A percentile compares a stretch with the other conserved stretches of the same genome.
phyloP scores from a whole-genome alignment of 2,329 filamentous ascomycete genomes.

The Phyllosticta citribraziliensis region DNA sequence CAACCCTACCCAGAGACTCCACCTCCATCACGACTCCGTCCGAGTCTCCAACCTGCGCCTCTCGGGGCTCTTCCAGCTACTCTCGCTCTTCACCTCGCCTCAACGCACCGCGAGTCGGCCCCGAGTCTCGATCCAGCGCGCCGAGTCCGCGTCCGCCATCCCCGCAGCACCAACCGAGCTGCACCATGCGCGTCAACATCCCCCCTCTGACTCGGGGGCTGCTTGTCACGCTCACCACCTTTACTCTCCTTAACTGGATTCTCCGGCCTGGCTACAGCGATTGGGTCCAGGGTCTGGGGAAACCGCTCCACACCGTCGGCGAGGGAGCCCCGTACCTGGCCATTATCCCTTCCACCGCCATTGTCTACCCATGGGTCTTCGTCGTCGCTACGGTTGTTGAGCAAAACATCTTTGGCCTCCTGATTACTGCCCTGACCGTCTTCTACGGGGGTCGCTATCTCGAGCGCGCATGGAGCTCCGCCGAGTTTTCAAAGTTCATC shows the following conservation, averaged over 20 bases:
- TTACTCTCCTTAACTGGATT: constrained; percentile 74
- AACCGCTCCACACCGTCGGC: constrained; percentile 37
- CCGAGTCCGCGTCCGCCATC: constrained; percentile 6
- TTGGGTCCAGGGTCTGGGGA: constrained; percentile 36
- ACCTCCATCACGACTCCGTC: neutral
- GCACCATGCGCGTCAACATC: constrained; percentile 75
- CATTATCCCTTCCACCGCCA: constrained; percentile 70
- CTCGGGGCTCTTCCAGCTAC: neutral
- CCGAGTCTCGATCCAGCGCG: constrained; percentile 7
- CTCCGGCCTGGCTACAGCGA: constrained; percentile 44
- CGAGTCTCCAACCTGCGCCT: neutral
- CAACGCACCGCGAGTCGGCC: neutral
- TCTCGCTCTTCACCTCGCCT: neutral
- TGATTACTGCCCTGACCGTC: constrained; percentile 65
- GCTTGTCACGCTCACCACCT: constrained; percentile 61
- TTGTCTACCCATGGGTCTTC: constrained; percentile 91
- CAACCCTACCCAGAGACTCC: neutral
- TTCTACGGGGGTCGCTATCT: constrained; percentile 92
- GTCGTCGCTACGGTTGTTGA: constrained; percentile 80
- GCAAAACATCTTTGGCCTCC: constrained; percentile 80
- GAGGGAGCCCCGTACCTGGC: constrained; percentile 76
- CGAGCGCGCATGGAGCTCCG: constrained; percentile 89
- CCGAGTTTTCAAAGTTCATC: constrained; percentile 85
- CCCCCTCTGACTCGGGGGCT: constrained; percentile 81
- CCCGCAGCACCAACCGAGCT: neutral